Conservation (phyloP, 768 basidiomycete species). For the Boletus reticuloceps region DNA sequence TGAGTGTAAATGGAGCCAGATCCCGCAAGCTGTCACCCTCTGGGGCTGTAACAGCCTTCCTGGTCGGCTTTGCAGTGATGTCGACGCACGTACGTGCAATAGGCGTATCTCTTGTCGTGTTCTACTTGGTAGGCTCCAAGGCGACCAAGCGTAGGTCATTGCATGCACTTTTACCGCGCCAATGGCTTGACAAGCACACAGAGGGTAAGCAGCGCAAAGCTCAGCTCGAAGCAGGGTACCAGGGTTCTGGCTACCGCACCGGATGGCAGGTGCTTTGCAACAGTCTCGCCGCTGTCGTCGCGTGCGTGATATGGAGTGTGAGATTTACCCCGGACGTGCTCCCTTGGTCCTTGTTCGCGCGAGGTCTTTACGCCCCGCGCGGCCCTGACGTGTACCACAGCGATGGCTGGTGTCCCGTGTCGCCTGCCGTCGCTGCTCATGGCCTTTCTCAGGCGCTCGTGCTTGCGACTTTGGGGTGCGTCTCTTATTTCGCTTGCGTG, state of each 20-base stretch:
- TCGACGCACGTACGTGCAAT: constrained; percentile 64
- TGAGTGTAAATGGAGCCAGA: constrained; percentile 67
- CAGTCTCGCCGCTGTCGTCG: constrained; percentile 61
- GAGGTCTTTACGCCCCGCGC: constrained; percentile 9
- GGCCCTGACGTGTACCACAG: constrained; percentile 35
- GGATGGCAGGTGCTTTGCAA: constrained; percentile 86
- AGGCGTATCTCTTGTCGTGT: constrained; percentile 64
- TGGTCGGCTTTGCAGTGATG: constrained; percentile 73
- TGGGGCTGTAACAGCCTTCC: constrained; percentile 74
- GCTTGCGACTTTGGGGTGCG: constrained; percentile 65
- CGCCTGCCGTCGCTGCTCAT: constrained; percentile 37
- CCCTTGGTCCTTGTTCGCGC: constrained; percentile 34
- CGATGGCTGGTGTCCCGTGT: constrained; percentile 61
- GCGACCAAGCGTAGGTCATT: constrained; percentile 75
- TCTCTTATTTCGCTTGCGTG: neutral
- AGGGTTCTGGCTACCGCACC: constrained; percentile 69
- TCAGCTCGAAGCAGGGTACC: constrained; percentile 74
- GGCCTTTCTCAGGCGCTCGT: constrained; percentile 63
- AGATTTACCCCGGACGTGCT: constrained; percentile 46
- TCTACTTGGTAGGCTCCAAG: constrained; percentile 77
- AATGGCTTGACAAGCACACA: neutral
- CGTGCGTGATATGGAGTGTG: constrained; percentile 62
- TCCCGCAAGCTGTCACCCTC: constrained; percentile 73
- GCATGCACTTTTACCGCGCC: neutral
- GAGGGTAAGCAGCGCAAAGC: constrained; percentile 76